Evolutionary conservation across 495 filamentous ascomycete species (phyloP), one percentile per base, ranked within the genome.

Genomic region (Hypoxylon fragiforme): DNA sequence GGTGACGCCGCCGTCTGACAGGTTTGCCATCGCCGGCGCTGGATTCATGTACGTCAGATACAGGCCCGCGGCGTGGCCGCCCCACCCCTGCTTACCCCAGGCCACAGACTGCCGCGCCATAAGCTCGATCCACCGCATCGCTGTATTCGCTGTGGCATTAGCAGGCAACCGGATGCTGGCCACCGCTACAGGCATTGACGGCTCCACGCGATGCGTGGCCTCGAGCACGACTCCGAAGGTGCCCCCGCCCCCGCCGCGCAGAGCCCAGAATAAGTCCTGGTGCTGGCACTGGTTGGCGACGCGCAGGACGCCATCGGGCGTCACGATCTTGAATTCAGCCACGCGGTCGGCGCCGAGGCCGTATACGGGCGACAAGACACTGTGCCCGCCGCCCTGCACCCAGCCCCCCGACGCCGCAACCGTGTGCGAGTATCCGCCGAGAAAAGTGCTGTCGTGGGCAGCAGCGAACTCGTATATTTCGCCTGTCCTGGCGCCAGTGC

Each of bases 321-420:
- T 81, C 0, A 89, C 76, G 0, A 88, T 70, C 50, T 84, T 79
- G 71, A 80, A 84, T 57, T 84, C 74, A 3, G 86, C 74, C 0
- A 84, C 78, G 15, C 85, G 77, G 61, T 90, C 86, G 1, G 81
- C 81, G 2, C 69, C 85, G 1, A 90, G 71, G 0, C 86, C 86
- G 56, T 82, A 83, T 3, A 67, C 72, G 0, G 82, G 75, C 6
- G 73, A 69, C 0, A 87, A 66, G 1, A 81, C 64, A 12, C 71
- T 71, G 56, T 88, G 63, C 2, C 85, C 85, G 5, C 81, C 85
- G n/a, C 84, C 85, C 26, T 80, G 77, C 7, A 77, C 72, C 60
- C 80, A 88, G 2, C 85, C 85, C 4, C 83, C 83, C 0, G 70
- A 73, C 16, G 71, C 50, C 4, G 78, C 78, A 13, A 84, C 77